A percentile compares a stretch with the other conserved stretches of the same genome.
phyloP scores from a whole-genome alignment of 2,329 filamentous ascomycete genomes.

The Ophidiomyces ophidiicola region DNA sequence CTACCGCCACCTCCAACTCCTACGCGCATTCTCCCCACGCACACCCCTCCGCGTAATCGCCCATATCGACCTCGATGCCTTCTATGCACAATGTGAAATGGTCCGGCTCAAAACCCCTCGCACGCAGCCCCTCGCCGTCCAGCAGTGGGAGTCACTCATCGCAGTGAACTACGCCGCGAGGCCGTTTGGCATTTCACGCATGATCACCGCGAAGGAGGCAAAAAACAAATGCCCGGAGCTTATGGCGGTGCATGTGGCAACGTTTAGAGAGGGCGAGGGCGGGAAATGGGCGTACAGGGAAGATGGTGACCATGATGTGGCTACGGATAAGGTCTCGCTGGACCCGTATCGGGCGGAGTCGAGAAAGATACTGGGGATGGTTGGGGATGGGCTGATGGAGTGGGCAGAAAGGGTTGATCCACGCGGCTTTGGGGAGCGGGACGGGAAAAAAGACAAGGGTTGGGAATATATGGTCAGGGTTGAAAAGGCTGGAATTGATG shows the following conservation, averaged over 20 bases:
- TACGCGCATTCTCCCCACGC: constrained; percentile 56
- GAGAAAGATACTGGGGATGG: constrained; percentile 63
- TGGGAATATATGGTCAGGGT: constrained; percentile 42
- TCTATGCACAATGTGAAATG: constrained; percentile 95
- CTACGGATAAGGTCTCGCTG: constrained; percentile 82
- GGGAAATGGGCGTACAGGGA: constrained; percentile 76
- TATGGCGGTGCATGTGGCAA: constrained; percentile 83
- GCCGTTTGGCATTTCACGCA: constrained; percentile 62
- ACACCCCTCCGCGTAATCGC: constrained; percentile 77
- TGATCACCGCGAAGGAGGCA: constrained; percentile 69
- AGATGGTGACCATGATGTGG: constrained; percentile 66
- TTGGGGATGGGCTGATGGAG: constrained; percentile 59
- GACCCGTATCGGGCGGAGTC: constrained; percentile 85
- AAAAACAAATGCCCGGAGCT: constrained; percentile 75
- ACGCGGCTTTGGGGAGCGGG: constrained; percentile 12
- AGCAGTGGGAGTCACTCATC: constrained; percentile 91
- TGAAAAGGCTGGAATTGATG: constrained; percentile 91
- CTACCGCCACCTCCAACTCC: constrained; percentile 65
- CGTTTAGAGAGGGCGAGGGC: constrained; percentile 82
- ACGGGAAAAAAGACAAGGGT: constrained; percentile 13
- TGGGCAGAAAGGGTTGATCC: constrained; percentile 21
- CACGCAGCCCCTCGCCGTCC: constrained; percentile 74
- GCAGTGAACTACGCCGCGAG: constrained; percentile 92
- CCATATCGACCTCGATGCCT: constrained; percentile 91
- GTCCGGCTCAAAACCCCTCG: constrained; percentile 64